Percentiles rank a stretch among this genome's conserved stretches.
Evolutionary conservation across 2,329 filamentous ascomycete species (phyloP).

Genomic region (Hypoxylon sp.): DNA sequence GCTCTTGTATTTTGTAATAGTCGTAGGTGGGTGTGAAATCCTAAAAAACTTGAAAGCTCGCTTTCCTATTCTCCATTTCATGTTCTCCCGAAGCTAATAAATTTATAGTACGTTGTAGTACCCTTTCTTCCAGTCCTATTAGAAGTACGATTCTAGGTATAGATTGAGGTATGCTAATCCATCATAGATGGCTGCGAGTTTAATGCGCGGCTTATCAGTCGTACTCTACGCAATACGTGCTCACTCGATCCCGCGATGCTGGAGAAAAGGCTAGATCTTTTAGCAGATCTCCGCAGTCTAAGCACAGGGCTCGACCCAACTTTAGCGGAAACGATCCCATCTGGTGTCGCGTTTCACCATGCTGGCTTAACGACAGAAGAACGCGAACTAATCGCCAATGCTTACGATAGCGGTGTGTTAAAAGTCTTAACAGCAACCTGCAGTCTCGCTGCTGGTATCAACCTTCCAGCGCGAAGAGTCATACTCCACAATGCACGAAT

Average conservation of each 20-base stretch:
- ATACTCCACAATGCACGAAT: constrained; percentile 81
- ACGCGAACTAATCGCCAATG: constrained; percentile 75
- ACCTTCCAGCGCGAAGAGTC: constrained; percentile 76
- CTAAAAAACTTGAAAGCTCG: neutral
- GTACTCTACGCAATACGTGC: constrained; percentile 68
- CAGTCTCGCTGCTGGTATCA: constrained; percentile 85
- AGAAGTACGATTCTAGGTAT: neutral
- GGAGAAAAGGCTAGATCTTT: constrained; percentile 71
- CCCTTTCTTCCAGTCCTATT: neutral
- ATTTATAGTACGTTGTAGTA: constrained; percentile 28
- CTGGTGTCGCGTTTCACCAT: constrained; percentile 79
- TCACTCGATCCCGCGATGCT: constrained; percentile 61
- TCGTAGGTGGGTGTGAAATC: constrained; percentile 53
- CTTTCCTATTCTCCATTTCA: neutral
- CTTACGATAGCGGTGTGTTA: constrained; percentile 75
- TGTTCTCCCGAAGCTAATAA: constrained; percentile 17
- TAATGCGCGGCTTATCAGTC: constrained; percentile 75
- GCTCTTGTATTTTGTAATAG: constrained; percentile 80
- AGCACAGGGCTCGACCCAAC: constrained; percentile 73
- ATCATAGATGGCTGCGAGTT: constrained; percentile 68
- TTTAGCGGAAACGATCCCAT: constrained; percentile 72
- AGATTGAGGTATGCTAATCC: constrained; percentile 19
- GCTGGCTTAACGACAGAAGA: constrained; percentile 80
- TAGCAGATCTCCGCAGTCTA: constrained; percentile 74
- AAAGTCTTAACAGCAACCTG: constrained; percentile 82